Evolutionary conservation across 306 rosid genomes (phyloP).

Genomic region (Trifolium repens): DNA sequence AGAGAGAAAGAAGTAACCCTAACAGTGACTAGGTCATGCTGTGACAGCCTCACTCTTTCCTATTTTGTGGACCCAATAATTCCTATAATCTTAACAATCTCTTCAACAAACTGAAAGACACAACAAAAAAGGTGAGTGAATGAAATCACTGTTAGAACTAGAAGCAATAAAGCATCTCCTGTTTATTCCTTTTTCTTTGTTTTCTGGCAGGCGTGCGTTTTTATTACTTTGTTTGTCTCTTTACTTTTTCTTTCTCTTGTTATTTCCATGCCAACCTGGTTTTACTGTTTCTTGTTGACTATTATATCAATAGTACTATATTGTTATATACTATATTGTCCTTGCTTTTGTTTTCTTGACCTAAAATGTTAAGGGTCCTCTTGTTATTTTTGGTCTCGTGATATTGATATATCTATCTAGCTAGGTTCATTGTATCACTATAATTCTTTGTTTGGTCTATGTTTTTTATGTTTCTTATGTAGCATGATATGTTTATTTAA

Average conservation of each 20-base stretch:
- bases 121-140: slow-evolving; percentile 38
- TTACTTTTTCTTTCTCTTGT: neutral
- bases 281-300: slow-evolving; percentile 21
- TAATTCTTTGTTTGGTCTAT: neutral
- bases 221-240: slow-evolving; percentile 9
- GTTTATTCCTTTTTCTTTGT: slow-evolving; percentile 36
- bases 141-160: slow-evolving; percentile 33
- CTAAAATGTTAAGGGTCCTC: neutral
- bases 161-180: neutral
- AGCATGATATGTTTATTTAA: too few species aligned
- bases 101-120: slow-evolving; percentile 18
- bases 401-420: too few species aligned
- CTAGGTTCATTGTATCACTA: neutral
- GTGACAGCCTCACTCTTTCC: slow-evolving; percentile 99
- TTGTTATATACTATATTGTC: neutral
- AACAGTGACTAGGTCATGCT: slow-evolving; percentile 98
- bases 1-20: slow-evolving; percentile 34
- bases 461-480: neutral
- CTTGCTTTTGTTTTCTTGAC: neutral
- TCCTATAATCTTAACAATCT: neutral
- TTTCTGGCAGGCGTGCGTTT: slow-evolving; percentile 56
- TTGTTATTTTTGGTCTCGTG: neutral
- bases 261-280: slow-evolving; percentile 18
- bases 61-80: slow-evolving; percentile 56
- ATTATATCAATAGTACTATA: neutral